Conservation (phyloP, 2,329 filamentous ascomycete genomes). For the Zarea fungicola region DNA sequence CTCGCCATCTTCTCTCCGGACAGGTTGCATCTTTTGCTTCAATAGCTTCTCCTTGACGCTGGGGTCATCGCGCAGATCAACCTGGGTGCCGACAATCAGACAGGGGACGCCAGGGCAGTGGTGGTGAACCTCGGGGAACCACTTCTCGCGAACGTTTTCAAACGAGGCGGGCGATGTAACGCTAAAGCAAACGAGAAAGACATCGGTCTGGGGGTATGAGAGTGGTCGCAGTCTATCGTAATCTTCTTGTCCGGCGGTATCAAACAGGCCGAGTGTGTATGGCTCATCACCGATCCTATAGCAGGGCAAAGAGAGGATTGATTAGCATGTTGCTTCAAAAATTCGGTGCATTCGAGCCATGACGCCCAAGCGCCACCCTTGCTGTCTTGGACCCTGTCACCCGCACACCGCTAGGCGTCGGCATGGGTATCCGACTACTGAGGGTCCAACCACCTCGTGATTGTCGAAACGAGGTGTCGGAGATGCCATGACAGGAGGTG, state of each 20-base stretch:
- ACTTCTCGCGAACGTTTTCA: conserved; percentile 98
- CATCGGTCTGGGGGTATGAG: conserved; percentile 97
- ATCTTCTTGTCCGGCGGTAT: conserved; percentile 99
- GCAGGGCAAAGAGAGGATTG: not conserved
- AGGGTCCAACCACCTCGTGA: not conserved
- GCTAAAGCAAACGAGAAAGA: conserved; percentile 98
- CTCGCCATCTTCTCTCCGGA: conserved; percentile 89
- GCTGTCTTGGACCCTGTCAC: conserved; percentile 1
- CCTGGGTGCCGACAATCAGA: conserved; percentile 95
- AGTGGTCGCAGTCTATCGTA: conserved; percentile 95
- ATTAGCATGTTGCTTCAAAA: conserved; percentile 17
- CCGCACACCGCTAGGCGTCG: conserved; percentile 6
- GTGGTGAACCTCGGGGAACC: conserved; percentile 98
- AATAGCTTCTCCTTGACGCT: conserved; percentile 84
- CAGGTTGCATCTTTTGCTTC: conserved; percentile 94
- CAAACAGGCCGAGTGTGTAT: conserved; percentile 93
- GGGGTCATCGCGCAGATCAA: conserved; percentile 86
- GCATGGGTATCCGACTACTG: conserved; percentile 3
- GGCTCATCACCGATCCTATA: conserved; percentile 96
- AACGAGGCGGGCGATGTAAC: conserved; percentile 96
- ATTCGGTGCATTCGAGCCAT: not conserved
- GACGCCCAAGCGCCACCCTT: not conserved
- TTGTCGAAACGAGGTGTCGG: not conserved
- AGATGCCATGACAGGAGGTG: conserved; percentile 1
- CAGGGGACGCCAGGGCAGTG: conserved; percentile 97